Evolutionary conservation across 352 stramenopile species (phyloP).

Genomic region (Globisporangium recalcitrans): DNA sequence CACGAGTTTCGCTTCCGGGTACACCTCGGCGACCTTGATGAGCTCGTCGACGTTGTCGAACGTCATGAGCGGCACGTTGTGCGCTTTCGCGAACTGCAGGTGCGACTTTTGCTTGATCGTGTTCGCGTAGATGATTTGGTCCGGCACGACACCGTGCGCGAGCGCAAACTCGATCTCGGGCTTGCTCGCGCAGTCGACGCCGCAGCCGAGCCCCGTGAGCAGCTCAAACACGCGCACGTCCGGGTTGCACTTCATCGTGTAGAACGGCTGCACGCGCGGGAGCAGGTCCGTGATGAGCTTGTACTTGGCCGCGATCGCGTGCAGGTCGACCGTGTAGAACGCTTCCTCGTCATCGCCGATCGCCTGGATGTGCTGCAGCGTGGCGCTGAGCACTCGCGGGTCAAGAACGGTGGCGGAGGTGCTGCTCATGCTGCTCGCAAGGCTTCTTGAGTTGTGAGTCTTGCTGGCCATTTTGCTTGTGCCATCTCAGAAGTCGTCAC

Average conservation of each 20-base stretch:
- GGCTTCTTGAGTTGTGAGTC: not conserved
- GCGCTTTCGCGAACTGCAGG: conserved; percentile 51
- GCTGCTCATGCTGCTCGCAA: not conserved
- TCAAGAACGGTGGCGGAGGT: conserved; percentile 3
- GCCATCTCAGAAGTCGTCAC: not conserved
- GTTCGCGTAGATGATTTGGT: conserved; percentile 88
- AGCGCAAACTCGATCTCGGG: conserved; percentile 73
- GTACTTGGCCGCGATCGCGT: conserved; percentile 43
- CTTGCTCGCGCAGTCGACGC: conserved; percentile 87
- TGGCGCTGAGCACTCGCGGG: conserved; percentile 4
- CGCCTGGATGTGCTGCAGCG: conserved; percentile 22
- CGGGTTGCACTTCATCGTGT: conserved; percentile 91
- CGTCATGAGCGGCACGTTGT: conserved; percentile 66
- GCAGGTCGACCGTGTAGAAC: conserved; percentile 65
- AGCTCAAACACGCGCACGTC: conserved; percentile 51
- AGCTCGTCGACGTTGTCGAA: conserved; percentile 88
- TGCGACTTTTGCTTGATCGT: conserved; percentile 82
- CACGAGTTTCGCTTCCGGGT: conserved; percentile 45
- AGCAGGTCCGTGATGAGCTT: conserved; percentile 39
- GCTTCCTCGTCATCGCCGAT: conserved; percentile 35
- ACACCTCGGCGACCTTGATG: conserved; percentile 43
- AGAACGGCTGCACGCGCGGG: conserved; percentile 66
- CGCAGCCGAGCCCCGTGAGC: conserved; percentile 40
- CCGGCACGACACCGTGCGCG: conserved; percentile 33
- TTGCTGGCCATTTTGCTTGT: conserved; percentile 1